These are phyloP conservation scores for Aspergillus aculeatus DNA, from an alignment of 2,329 filamentous ascomycete genomes.

Conservation along the genomic window DNA sequence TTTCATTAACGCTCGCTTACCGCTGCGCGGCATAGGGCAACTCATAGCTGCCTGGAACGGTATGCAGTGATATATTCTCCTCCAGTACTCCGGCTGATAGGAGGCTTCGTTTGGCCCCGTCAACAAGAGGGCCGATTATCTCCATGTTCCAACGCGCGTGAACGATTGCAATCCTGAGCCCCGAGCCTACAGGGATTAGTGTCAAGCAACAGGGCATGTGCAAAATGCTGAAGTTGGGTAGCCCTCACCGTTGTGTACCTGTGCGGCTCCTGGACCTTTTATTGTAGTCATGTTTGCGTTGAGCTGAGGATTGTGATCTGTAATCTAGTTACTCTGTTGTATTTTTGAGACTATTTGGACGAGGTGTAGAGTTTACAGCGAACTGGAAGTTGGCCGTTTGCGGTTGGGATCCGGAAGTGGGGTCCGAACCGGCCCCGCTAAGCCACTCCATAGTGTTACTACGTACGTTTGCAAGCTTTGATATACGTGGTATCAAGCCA, in stretches of 20 bases:
- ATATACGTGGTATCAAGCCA: too few relatives aligned
- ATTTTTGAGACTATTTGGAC: neutral
- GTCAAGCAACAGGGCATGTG: conserved; percentile 11
- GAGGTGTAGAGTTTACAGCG: neutral
- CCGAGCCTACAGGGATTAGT: conserved; percentile 52
- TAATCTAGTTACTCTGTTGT: neutral
- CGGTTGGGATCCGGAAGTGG: neutral
- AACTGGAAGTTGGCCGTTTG: neutral
- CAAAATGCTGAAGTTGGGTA: conserved; percentile 1
- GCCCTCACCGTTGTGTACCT: conserved; percentile 55
- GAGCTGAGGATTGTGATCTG: neutral
- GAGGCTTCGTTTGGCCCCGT: conserved; percentile 76
- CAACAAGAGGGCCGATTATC: conserved; percentile 82
- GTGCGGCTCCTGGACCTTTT: conserved; percentile 63
- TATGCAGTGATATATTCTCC: conserved; percentile 84
- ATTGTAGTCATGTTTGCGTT: conserved; percentile 49
- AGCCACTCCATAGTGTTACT: neutral
- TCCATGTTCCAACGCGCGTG: conserved; percentile 92
- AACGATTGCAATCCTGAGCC: conserved; percentile 86
- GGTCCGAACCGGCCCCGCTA: neutral
- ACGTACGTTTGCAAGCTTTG: too few relatives aligned
- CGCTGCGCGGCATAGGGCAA: conserved; percentile 85
- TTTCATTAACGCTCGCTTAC: conserved; percentile 48
- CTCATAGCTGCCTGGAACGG: conserved; percentile 92
- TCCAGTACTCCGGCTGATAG: conserved; percentile 76